Base-by-base conservation (phyloP, 2,329 filamentous ascomycete genomes). In the Sclerotinia trifoliorum region DNA sequence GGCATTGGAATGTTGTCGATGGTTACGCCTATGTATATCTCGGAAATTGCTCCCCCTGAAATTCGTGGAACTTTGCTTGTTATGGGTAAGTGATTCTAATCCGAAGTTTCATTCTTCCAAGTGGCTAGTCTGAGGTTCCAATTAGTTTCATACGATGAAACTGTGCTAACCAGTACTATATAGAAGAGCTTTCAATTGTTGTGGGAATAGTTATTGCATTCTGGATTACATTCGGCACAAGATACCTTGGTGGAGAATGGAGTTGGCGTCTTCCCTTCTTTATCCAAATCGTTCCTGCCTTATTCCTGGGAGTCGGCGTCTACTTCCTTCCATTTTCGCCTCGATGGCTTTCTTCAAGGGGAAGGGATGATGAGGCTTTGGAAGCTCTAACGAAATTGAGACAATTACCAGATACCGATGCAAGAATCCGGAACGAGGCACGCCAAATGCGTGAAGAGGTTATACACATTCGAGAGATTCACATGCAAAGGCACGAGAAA, bases 381-480 rank as follows among this genome's bases (percentile, higher is more conserved):
- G 6, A 82, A 83, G 72, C 84, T 57, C 71, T 87, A 10, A 77
- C 79, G n/a, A 80, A 82, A 69, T 77, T 88, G 10, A 82, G 85
- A 15, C 79, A 80, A 44, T 77, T 86, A 2, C 82, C 84, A 0
- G 70, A 75, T 0, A 80, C 78, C 1, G 85, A 88, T 70, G 73
- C 78, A 10, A 79, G 84, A 5, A 80, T 89, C 5, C 79, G 81
- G 7, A 79, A 82, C 65, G 86, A 88, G 72, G 80, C 78, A 70
- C 72, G 80, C 42, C 81, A 83, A 39, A 83, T 84, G 61, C 80
- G 82, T 17, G 82, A 84, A 11, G 69, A 70, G n/a, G 58, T 68
- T 5, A n/a, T 10, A 13, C 66, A 62, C 2, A 54, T 63, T 32
- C 78, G 80, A 66, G 78, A 84, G 70, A 75, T 80, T 62, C 79